Evolutionary conservation across 345 rosid genomes (phyloP).

Genomic region (Gossypium ekmanianum): DNA sequence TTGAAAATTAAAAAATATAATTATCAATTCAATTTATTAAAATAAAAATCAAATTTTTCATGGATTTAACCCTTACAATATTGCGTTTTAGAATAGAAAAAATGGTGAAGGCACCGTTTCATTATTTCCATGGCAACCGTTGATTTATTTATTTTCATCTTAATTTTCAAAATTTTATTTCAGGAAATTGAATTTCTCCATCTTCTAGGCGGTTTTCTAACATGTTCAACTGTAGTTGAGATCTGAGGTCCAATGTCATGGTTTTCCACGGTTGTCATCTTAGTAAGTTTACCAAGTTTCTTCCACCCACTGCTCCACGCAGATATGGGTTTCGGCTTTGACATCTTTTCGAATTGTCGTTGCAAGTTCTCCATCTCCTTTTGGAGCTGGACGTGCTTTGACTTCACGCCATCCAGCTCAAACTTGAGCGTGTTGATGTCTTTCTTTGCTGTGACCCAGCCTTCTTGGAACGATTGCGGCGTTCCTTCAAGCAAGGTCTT

Average conservation of each 20-base stretch:
- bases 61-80: too few species aligned
- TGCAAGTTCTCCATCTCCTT: slow-evolving; percentile 83
- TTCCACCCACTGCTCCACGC: slow-evolving; percentile 92
- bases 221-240: slow-evolving; percentile 43
- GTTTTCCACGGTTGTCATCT: slow-evolving; percentile 54
- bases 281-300: slow-evolving; percentile 80
- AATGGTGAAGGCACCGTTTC: not conserved
- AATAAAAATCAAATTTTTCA: too few species aligned
- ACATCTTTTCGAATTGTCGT: slow-evolving; percentile 70
- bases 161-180: not conserved
- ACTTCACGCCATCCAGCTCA: slow-evolving; percentile 79
- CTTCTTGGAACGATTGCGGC: slow-evolving; percentile 96
- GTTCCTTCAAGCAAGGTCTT: slow-evolving; percentile 85
- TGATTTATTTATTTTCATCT: not conserved
- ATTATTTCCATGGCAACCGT: not conserved
- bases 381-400: slow-evolving; percentile 84
- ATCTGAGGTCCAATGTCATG: slow-evolving; percentile 55
- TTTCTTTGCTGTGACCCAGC: slow-evolving; percentile 85
- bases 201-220: slow-evolving; percentile 73
- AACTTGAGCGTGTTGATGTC: slow-evolving; percentile 89
- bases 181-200: slow-evolving; percentile 96
- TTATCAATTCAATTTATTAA: too few species aligned
- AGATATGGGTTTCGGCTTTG: slow-evolving; percentile 62
- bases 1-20: too few species aligned
- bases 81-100: not conserved